Conservation (phyloP, 1,139 yeast genomes). For the Saccharomycopsis hybrid region DNA sequence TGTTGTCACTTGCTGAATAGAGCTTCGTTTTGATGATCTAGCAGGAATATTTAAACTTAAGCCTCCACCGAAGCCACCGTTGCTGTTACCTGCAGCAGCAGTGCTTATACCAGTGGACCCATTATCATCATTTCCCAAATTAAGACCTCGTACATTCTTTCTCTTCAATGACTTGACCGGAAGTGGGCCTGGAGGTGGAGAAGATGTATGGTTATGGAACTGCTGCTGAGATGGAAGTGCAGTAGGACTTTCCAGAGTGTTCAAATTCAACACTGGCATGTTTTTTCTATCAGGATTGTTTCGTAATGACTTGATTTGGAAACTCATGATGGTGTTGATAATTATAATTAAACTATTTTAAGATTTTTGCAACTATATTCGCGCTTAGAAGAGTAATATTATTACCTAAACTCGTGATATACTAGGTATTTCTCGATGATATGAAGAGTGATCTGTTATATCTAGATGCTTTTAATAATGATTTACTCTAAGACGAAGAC, state of each 20-base stretch:
- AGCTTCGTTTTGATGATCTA: conserved; percentile 3
- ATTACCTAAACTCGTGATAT: too few relatives aligned
- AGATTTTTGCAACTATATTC: too few relatives aligned
- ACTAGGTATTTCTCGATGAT: too few relatives aligned
- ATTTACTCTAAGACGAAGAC: too few relatives aligned
- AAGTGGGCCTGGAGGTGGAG: conserved; percentile 5
- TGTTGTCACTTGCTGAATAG: conserved; percentile 18
- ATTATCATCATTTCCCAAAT: conserved; percentile 7
- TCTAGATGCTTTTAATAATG: too few relatives aligned
- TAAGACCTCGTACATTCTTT: conserved; percentile 15
- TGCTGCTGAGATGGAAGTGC: background rate
- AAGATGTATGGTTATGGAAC: background rate
- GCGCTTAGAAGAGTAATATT: too few relatives aligned
- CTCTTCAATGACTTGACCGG: conserved; percentile 17
- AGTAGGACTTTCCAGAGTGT: background rate
- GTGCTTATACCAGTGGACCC: background rate
- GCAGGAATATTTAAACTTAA: conserved; percentile 8
- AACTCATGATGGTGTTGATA: conserved; percentile 4
- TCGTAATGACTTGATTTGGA: conserved; percentile 18
- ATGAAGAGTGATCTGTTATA: too few relatives aligned
- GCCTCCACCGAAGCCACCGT: background rate
- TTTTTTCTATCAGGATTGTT: conserved; percentile 17
- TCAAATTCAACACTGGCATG: conserved; percentile 13
- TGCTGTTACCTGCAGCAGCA: background rate
- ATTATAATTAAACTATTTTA: too few relatives aligned